Evolutionary conservation across 129 eudicot genomes (phyloP), one percentile per base, ranked within the genome.

Genomic region (Chrysanthemum makinoi): DNA sequence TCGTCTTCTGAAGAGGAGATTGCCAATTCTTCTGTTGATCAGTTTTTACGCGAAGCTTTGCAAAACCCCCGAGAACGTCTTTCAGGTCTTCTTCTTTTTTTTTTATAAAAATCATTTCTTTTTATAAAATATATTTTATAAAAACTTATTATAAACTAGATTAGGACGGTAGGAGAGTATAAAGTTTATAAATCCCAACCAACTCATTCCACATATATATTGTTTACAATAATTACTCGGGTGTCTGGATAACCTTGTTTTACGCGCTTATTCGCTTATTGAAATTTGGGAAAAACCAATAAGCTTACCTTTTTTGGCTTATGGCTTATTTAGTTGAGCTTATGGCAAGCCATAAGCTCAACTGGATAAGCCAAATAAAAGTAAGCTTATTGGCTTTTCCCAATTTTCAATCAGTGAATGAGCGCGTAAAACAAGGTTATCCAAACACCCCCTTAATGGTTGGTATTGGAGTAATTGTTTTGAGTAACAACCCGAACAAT

Each of bases 21-120:
- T 63, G 72, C 85, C 14, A 80, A 86, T 71, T 35, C 44, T n/a
- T 84, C 86, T 18, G 96, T 89, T 33, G 98, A 94, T 84, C 96
- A 94, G 82, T 94, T 94, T 35, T 86, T 89, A 58, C 87, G 89
- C 19, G 97, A 94, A 73, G 98, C 98, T 49, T 68, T 90, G 24
- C 93, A 94, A 75, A 94, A 94, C 83, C 98, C 98, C 44, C 90
- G 97, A 12, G 98, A 94, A 63, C 95, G 98, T 0, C 79, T 94
- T 53, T 89, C 97, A 2, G 96, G 81, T 5, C 17, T 43, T 3
- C n/a, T 44, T 50, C 24, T 28, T 73, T 62, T 63, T 7, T 54
- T 3, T 35, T 17, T 3, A 18, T 19, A 18, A n/a, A 10, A 14
- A 11, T 3, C 4, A 3, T 28, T 3, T 28, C 4, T 28, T 30